Evolutionary conservation across 1,139 yeast genomes (phyloP).

Genomic region (Blastobotrys illinoisensis): DNA sequence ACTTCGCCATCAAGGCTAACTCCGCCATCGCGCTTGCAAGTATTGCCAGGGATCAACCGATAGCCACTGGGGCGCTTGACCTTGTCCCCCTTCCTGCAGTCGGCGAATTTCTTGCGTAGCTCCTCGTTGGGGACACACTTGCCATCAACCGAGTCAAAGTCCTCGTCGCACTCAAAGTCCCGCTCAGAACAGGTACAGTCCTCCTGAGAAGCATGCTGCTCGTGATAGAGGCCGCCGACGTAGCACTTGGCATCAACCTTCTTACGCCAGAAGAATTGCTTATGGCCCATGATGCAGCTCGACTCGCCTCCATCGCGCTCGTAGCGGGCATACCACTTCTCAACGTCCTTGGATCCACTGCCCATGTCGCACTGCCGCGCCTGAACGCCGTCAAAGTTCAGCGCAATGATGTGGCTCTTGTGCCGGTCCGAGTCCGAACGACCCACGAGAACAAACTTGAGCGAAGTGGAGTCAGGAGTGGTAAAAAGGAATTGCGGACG

Average conservation of each 20-base stretch:
- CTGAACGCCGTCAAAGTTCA: constrained; percentile 62
- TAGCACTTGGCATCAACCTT: constrained; percentile 66
- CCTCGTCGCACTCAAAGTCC: constrained; percentile 72
- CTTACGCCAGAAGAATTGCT: constrained; percentile 62
- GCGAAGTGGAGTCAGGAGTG: constrained; percentile 70
- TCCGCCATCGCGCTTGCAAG: constrained; percentile 35
- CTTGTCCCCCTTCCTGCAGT: constrained; percentile 17
- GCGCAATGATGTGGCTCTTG: constrained; percentile 35
- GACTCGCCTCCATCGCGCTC: constrained; percentile 44
- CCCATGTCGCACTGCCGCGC: constrained; percentile 28
- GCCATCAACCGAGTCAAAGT: constrained; percentile 45
- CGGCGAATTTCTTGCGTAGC: constrained; percentile 12
- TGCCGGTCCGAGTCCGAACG: constrained; percentile 25
- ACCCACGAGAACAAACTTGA: constrained; percentile 55
- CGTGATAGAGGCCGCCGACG: constrained; percentile 55
- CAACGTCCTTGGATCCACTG: constrained; percentile 50
- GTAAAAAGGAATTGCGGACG: constrained; percentile 47
- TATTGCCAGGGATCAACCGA: constrained; percentile 45
- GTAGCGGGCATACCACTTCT: constrained; percentile 59
- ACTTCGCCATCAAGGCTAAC: constrained; percentile 20
- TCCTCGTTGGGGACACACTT: constrained; percentile 51
- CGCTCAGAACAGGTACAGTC: constrained; percentile 58
- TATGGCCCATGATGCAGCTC: constrained; percentile 68
- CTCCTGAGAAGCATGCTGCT: constrained; percentile 50
- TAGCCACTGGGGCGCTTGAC: constrained; percentile 30